Evolutionary conservation across 2,329 filamentous ascomycete genomes (phyloP).

Genomic region (Diaporthe sp.): DNA sequence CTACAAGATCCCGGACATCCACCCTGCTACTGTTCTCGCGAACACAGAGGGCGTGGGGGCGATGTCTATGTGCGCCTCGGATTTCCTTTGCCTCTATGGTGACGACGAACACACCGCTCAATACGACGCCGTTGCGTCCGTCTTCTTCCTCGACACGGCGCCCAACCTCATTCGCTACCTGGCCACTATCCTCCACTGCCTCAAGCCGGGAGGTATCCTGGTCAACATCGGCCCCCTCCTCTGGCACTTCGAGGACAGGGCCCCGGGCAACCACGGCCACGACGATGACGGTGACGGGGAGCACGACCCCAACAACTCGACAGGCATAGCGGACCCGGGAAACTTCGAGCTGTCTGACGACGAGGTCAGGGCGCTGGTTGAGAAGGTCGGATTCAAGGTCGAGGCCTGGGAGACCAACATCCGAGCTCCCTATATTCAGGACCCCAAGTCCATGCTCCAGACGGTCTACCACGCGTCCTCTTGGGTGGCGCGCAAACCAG

Average conservation of each 20-base stretch:
- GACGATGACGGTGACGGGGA: conserved; percentile 65
- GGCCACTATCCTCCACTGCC: conserved; percentile 82
- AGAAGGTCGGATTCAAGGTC: conserved; percentile 82
- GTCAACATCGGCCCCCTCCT: conserved; percentile 92
- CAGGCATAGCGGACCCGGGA: conserved; percentile 88
- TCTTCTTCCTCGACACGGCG: conserved; percentile 98
- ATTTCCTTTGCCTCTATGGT: conserved; percentile 90
- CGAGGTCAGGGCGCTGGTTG: conserved; percentile 84
- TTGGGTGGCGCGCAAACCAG: conserved; percentile 85
- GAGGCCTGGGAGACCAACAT: conserved; percentile 71
- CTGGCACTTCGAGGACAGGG: conserved; percentile 93
- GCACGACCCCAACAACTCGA: conserved; percentile 62
- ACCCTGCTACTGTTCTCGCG: conserved; percentile 72
- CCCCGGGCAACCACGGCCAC: conserved; percentile 69
- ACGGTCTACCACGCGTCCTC: conserved; percentile 84
- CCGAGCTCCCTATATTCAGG: conserved; percentile 89
- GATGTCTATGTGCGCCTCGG: conserved; percentile 94
- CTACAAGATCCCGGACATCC: conserved; percentile 84
- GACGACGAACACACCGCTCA: conserved; percentile 69
- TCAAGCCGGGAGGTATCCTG: conserved; percentile 83
- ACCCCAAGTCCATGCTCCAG: conserved; percentile 86
- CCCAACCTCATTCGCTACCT: conserved; percentile 94
- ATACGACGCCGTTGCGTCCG: conserved; percentile 88
- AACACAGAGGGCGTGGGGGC: conserved; percentile 60
- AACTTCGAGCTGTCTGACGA: conserved; percentile 92